phyloP scores from a whole-genome alignment of 768 basidiomycete genomes.

The Plicaturopsis crispa region DNA sequence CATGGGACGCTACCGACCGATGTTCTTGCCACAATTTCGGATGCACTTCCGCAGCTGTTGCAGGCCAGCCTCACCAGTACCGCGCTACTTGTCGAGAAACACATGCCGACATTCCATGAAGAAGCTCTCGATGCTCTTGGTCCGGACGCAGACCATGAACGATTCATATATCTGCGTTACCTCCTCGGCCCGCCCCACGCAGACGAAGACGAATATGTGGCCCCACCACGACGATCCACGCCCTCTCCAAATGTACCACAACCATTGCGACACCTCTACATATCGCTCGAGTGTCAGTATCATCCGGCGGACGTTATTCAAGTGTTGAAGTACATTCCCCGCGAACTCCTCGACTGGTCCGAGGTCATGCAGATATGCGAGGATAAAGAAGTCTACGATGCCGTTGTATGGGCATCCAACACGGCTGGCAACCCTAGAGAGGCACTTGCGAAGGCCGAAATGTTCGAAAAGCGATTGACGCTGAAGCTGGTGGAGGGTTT shows the following conservation, averaged over 20 bases:
- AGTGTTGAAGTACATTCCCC: conserved; percentile 49
- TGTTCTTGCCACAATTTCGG: conserved; percentile 42
- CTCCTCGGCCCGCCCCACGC: conserved; percentile 51
- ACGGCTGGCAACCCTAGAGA: conserved; percentile 51
- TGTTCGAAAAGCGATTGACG: conserved; percentile 45
- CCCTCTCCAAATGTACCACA: conserved; percentile 41
- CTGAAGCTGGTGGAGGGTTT: conserved; percentile 34
- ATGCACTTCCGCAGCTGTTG: conserved; percentile 61
- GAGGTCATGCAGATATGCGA: conserved; percentile 61
- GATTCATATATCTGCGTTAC: conserved; percentile 70
- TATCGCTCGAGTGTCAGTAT: conserved; percentile 67
- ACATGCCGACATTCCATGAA: conserved; percentile 60
- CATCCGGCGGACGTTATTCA: conserved; percentile 57
- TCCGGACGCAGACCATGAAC: conserved; percentile 37
- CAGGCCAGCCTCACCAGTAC: conserved; percentile 54
- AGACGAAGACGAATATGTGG: conserved; percentile 32
- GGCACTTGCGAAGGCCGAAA: conserved; percentile 62
- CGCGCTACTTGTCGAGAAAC: conserved; percentile 64
- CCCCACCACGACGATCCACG: conserved; percentile 10
- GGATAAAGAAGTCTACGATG: conserved; percentile 55
- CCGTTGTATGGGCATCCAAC: conserved; percentile 76
- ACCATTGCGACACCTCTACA: conserved; percentile 50
- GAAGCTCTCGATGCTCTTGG: conserved; percentile 47
- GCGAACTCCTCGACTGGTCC: conserved; percentile 46
- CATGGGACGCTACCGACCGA: conserved; percentile 48